Percentiles rank a stretch among this genome's conserved stretches.
Conservation (phyloP, 495 filamentous ascomycete genomes). For the Friedmanniomyces simplex region DNA sequence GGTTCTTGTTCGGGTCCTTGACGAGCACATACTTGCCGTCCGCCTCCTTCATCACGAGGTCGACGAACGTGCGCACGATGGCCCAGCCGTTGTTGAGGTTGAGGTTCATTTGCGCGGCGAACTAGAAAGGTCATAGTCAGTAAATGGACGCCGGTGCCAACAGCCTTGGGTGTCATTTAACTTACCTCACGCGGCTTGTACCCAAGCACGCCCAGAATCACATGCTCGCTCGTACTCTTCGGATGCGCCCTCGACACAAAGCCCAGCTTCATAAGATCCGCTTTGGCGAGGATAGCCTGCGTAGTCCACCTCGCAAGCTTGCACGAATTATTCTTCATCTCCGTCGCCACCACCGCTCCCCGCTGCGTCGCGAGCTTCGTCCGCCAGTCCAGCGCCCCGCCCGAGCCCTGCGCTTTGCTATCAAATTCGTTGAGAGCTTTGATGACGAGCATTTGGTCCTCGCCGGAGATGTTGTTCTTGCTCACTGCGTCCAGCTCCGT, state of each 20-base stretch:
- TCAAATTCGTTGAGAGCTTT: constrained; percentile 99
- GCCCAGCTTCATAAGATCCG: constrained; percentile 94
- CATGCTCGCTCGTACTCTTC: constrained; percentile 77
- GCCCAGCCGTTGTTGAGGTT: constrained; percentile 96
- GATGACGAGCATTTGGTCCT: constrained; percentile 81
- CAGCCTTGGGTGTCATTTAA: background rate
- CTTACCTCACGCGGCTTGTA: constrained; percentile 78
- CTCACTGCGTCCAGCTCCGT: constrained; percentile 93
- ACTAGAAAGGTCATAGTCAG: constrained; percentile 28
- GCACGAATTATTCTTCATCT: constrained; percentile 99
- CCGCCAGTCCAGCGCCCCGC: constrained; percentile 91
- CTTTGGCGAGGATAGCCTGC: constrained; percentile 88
- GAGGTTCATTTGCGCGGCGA: constrained; percentile 95
- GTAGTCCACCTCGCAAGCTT: constrained; percentile 96
- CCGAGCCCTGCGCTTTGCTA: constrained; percentile 87
- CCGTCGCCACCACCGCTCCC: constrained; percentile 94
- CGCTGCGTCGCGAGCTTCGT: constrained; percentile 84
- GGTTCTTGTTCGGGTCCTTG: constrained; percentile 91
- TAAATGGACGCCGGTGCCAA: background rate
- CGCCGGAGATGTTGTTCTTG: constrained; percentile 80
- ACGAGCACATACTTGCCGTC: constrained; percentile 65
- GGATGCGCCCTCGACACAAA: constrained; percentile 93
- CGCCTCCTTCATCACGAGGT: constrained; percentile 67
- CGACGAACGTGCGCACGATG: constrained; percentile 92
- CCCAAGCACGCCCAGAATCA: constrained; percentile 88